Conservation (phyloP, 768 basidiomycete genomes). For the Tricholoma sp. region DNA sequence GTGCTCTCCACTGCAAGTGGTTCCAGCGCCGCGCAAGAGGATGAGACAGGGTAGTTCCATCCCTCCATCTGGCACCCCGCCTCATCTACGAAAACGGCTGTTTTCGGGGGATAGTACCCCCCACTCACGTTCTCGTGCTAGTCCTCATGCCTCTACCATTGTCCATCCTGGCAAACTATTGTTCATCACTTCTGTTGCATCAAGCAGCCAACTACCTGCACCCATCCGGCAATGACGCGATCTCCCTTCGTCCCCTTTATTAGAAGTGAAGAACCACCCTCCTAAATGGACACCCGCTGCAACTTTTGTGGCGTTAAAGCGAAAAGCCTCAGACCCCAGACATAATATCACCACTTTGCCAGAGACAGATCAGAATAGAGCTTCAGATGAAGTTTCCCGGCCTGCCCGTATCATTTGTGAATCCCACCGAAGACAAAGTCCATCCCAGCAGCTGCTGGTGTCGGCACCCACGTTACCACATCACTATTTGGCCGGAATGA, state of each 20-base stretch:
- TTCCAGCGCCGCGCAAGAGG: background rate
- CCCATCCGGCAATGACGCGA: background rate
- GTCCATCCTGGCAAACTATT: background rate
- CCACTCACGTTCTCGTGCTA: slow-evolving; percentile 6
- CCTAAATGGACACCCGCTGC: background rate
- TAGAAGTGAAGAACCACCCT: slow-evolving; percentile 8
- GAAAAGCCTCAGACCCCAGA: background rate
- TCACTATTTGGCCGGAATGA: background rate
- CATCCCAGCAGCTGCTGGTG: background rate
- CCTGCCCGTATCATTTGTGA: background rate
- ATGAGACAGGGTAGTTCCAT: background rate
- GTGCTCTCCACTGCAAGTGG: slow-evolving; percentile 1
- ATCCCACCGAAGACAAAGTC: background rate
- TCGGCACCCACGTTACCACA: background rate
- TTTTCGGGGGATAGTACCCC: slow-evolving; percentile 11
- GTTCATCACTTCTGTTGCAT: background rate
- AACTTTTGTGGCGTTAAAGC: background rate
- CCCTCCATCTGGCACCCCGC: slow-evolving; percentile 1
- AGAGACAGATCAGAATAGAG: background rate
- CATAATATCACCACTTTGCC: background rate
- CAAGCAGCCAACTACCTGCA: background rate
- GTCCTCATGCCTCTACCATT: background rate
- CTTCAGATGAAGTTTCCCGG: background rate
- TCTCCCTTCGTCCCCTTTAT: slow-evolving; percentile 5
- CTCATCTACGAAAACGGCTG: slow-evolving; percentile 6